Base-by-base conservation (phyloP, 2,329 filamentous ascomycete genomes). In the Aspergillus sp. region DNA sequence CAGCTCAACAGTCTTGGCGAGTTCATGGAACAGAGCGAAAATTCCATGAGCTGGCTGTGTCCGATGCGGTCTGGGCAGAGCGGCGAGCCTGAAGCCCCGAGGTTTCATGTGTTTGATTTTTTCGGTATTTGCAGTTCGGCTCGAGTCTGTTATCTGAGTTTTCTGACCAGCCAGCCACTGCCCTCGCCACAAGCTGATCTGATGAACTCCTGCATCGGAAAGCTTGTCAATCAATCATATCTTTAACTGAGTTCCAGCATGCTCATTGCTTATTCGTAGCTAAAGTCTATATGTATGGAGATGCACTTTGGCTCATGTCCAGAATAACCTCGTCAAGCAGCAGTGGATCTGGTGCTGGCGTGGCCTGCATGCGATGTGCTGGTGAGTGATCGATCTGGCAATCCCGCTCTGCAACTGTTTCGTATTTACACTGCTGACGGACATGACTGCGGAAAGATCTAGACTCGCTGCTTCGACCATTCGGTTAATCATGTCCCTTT, bases 1-100 rank as follows among this genome's bases (percentile, higher is more conserved):
- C 58, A 63, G 49, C 61, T 62, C 64, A 65, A 65, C 64, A 57
- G 52, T 60, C 61, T 65, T 64, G 63, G 63, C 63, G 43, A 23
- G n/a, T 28, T 17, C 17, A 41, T 41, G 34, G 34, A 41, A 13
- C 34, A 6, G 15, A 41, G 34, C 11, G 34, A 41, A 15, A 15
- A 41, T 41, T 41, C 34, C 34, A 41, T 41, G 34, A 41, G 34
- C 34, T 41, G 13, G 13, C 4, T 54, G 19, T 19, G 19, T 19
- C 19, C 19, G 13, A 45, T n/a, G n/a, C 46, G 22, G 43, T 25
- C 34, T 53, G n/a, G 8, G 31, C 4, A 34, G 31, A 34, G 31
- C 19, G 19, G 19, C 19, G 19, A 19, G 19, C 25, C 25, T 28
- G 25, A 57, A 58, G 23, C 19, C 53, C 46, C 46, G 58, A 60